Conservation (phyloP, 1,284 basidiomycete species). For the Pholiota adiposa region DNA sequence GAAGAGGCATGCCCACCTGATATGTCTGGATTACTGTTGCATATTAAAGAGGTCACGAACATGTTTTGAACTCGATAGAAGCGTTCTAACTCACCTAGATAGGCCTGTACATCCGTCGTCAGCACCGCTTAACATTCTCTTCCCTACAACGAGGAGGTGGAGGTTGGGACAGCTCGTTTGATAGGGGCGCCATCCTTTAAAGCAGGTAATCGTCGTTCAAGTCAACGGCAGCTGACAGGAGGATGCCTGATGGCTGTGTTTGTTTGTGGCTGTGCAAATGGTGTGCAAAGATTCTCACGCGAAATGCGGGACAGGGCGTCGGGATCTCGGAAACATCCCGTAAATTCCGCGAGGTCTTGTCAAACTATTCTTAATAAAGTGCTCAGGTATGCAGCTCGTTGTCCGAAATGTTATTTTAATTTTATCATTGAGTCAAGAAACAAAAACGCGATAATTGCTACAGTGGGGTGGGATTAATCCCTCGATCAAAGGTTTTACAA, state of each 20-base stretch:
- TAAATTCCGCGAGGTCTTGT: neutral
- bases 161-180: neutral
- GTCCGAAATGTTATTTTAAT: neutral
- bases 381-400: too few species aligned
- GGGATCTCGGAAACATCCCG: neutral
- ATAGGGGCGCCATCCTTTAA: neutral
- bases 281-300: neutral
- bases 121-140: conserved; percentile 8
- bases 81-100: conserved; percentile 8
- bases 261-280: neutral
- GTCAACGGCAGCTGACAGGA: neutral
- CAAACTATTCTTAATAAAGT: too few species aligned
- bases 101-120: conserved; percentile 12
- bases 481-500: conserved; percentile 14
- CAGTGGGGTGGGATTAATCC: conserved; percentile 20
- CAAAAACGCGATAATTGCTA: conserved; percentile 18
- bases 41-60: neutral
- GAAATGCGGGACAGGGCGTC: neutral
- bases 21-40: conserved; percentile 25
- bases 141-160: neutral
- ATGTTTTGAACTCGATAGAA: neutral
- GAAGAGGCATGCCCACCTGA: conserved; percentile 13
- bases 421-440: neutral
- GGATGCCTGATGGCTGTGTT: neutral
- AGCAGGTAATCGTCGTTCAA: neutral